Evolutionary conservation across 768 basidiomycete genomes (phyloP), one percentile per base, ranked within the genome.

Genomic region (Boletus reticulatus): DNA sequence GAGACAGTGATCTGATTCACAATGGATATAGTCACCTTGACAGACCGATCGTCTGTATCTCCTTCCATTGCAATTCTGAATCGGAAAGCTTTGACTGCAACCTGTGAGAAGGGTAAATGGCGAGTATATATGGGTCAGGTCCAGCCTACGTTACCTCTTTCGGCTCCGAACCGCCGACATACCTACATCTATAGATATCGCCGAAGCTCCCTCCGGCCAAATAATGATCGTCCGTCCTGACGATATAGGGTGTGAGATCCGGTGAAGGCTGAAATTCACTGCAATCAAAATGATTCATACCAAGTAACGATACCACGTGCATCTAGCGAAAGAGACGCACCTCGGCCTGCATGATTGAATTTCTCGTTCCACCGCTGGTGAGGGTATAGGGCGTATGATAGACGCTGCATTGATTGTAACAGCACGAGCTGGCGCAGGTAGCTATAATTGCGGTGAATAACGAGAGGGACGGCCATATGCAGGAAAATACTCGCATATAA

Each of bases 21-120:
- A 0, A 27, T 1, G 4, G 0, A 4, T 24, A 8, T 10, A 1
- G 8, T 41, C 48, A 62, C 57, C 52, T 55, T 57, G 24, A 0
- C 0, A 17, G 31, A 47, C 6, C 10, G 29, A 17, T 50, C 11
- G 4, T 14, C 2, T 1, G 5, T 7, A 42, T 48, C 38, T 11
- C 44, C 50, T 16, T 60, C 46, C 6, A 50, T n/a, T 13, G 48
- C 14, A 19, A 52, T 16, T 0, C 14, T 44, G 41, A 60, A 66
- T 27, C 61, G 50, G 12, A 67, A 36, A 0, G 59, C 61, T 48
- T 68, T 67, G 1, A 68, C 66, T 13, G 66, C 63, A n/a, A 66
- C 63, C 66, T 67, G 32, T 19, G 5, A 5, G n/a, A 24, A 4
- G 19, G 12, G 39, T 50, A 2, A 51, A 4, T 17, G 14, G 12